A percentile compares a stretch with the other conserved stretches of the same genome.
phyloP scores from a whole-genome alignment of 2,329 filamentous ascomycete species.

The Pyrenophora graminea region DNA sequence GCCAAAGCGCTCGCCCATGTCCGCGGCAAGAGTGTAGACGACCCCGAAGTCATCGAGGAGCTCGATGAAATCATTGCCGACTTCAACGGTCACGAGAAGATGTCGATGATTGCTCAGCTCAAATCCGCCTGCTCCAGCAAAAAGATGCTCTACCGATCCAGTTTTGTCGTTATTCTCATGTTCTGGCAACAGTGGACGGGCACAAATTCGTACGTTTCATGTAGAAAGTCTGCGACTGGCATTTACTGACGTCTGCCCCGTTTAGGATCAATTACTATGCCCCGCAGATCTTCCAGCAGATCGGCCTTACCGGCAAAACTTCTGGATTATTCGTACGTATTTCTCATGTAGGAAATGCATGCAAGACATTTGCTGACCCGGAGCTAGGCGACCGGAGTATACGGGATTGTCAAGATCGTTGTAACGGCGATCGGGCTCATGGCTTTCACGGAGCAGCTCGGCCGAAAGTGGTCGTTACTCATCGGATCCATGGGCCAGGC shows the following conservation, averaged over 20 bases:
- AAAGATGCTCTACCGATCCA: constrained; percentile 48
- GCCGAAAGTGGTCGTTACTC: constrained; percentile 52
- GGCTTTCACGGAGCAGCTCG: constrained; percentile 52
- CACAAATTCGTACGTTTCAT: constrained; percentile 17
- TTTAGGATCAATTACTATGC: constrained; percentile 49
- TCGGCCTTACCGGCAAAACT: constrained; percentile 47
- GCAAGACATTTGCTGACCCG: constrained; percentile 4
- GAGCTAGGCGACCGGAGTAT: constrained; percentile 34
- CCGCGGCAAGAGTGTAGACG: constrained; percentile 42
- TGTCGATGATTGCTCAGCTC: constrained; percentile 46
- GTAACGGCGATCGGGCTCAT: constrained; percentile 51
- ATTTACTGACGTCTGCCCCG: not conserved
- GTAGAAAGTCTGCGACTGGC: not conserved
- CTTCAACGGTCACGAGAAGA: constrained; percentile 50
- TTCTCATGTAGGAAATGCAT: constrained; percentile 27
- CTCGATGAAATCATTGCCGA: constrained; percentile 50
- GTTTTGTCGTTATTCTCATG: constrained; percentile 51
- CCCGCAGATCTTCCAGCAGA: constrained; percentile 51
- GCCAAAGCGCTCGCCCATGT: constrained; percentile 48
- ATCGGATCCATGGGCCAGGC: constrained; percentile 50
- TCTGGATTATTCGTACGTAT: constrained; percentile 51
- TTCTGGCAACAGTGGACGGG: constrained; percentile 51
- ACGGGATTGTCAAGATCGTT: constrained; percentile 54
- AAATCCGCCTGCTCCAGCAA: constrained; percentile 45
- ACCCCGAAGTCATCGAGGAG: constrained; percentile 46